Conservation (phyloP, 192 early-diverging fungal species). For the Entomortierella lignicola region DNA sequence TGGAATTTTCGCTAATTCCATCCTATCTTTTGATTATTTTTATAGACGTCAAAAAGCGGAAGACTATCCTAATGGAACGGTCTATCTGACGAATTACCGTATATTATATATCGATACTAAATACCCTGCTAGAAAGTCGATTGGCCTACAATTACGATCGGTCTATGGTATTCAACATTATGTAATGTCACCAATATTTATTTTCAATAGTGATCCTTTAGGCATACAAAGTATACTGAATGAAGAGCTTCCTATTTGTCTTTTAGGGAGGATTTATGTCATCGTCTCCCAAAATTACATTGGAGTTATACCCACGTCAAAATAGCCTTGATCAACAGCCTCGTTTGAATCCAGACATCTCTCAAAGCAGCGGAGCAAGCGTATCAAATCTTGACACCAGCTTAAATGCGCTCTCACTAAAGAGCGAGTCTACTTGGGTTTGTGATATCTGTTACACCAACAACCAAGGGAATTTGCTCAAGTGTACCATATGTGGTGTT, state of each 20-base stretch:
- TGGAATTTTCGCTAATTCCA: too few relatives aligned
- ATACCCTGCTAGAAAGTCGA: constrained; percentile 64
- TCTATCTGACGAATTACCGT: constrained; percentile 79
- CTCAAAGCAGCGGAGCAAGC: constrained; percentile 6
- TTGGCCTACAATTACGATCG: constrained; percentile 60
- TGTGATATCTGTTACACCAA: constrained; percentile 66
- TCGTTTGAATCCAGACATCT: background rate
- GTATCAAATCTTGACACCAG: constrained; percentile 25
- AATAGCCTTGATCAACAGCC: constrained; percentile 12
- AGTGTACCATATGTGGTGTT: constrained; percentile 73
- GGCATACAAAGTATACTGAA: background rate
- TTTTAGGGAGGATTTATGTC: constrained; percentile 64
- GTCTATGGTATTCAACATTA: constrained; percentile 61
- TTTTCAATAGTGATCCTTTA: too few relatives aligned
- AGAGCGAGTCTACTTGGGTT: constrained; percentile 54
- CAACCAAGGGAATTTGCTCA: constrained; percentile 51
- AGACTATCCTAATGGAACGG: constrained; percentile 77
- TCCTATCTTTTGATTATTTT: too few relatives aligned
- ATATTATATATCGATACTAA: constrained; percentile 84
- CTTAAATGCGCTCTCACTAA: constrained; percentile 10
- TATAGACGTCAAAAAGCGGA: constrained; percentile 68
- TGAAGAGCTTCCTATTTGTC: too few relatives aligned
- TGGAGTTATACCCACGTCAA: constrained; percentile 57
- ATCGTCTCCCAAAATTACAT: constrained; percentile 74
- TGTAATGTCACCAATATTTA: constrained; percentile 52